Evolutionary conservation across 208 protist genomes (phyloP).

Genomic region (Leishmania amazonensis): DNA sequence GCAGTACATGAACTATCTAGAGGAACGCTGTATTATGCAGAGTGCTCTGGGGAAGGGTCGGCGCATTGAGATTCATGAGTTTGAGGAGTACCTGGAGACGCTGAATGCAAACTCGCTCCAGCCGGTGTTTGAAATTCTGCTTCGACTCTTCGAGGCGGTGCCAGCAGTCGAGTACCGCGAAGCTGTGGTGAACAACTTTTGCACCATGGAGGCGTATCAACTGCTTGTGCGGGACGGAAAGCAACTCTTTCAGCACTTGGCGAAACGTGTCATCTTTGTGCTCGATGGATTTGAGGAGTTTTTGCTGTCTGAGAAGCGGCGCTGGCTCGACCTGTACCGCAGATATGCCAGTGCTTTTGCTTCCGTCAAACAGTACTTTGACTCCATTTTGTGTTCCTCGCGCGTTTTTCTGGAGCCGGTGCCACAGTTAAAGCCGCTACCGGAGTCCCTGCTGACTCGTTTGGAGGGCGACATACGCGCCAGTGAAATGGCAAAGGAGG

Average conservation of each 20-base stretch:
- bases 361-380: constrained; percentile 47
- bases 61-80: constrained; percentile 58
- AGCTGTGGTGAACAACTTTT: constrained; percentile 78
- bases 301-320: constrained; percentile 38
- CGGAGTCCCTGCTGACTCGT: constrained; percentile 37
- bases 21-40: constrained; percentile 51
- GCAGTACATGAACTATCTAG: constrained; percentile 67
- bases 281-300: constrained; percentile 68
- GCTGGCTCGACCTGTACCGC: constrained; percentile 50
- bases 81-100: constrained; percentile 48
- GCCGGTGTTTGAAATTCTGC: constrained; percentile 44
- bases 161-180: constrained; percentile 48
- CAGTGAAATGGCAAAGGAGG: constrained; percentile 29
- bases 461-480: constrained; percentile 49
- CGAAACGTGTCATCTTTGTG: constrained; percentile 61
- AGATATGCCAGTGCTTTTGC: constrained; percentile 38
- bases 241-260: constrained; percentile 59
- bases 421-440: constrained; percentile 58
- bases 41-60: constrained; percentile 30
- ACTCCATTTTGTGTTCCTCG: constrained; percentile 52
- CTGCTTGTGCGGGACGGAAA: constrained; percentile 67
- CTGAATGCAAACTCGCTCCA: constrained; percentile 43
- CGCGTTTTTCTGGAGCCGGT: constrained; percentile 55
- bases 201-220: constrained; percentile 72
- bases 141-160: constrained; percentile 41